Evolutionary conservation across 306 rosid genomes (phyloP).

Genomic region (Alnus glutinosa): DNA sequence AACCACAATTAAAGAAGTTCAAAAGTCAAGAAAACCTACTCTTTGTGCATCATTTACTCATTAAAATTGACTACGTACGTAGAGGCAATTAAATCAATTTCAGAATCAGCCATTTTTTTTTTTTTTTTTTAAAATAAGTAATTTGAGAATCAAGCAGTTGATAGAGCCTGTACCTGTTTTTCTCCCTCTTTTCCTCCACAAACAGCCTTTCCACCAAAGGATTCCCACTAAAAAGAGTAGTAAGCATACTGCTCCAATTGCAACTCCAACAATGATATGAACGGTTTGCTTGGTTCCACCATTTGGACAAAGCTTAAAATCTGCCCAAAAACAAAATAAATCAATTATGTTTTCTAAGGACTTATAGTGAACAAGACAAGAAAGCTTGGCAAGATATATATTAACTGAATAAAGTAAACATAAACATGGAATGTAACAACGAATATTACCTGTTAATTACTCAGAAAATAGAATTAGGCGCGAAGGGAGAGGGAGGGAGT

Average conservation of each 20-base stretch:
- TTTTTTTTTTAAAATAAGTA: background rate
- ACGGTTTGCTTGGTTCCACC: constrained; percentile 34
- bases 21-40: background rate
- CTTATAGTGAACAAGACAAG: background rate
- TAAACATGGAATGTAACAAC: background rate
- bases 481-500: too few relatives aligned
- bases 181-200: constrained; percentile 27
- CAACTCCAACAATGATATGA: constrained; percentile 33
- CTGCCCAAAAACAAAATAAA: constrained; percentile 28
- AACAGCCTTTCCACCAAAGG: constrained; percentile 53
- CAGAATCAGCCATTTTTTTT: background rate
- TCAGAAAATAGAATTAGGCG: background rate
- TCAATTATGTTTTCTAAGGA: background rate
- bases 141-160: constrained; percentile 6
- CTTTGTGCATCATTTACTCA: background rate
- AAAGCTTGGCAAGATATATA: background rate
- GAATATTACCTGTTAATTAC: background rate
- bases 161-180: constrained; percentile 33
- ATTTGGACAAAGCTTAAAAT: constrained; percentile 44
- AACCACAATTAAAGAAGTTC: background rate
- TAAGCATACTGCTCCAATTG: constrained; percentile 44
- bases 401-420: background rate
- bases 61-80: background rate
- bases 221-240: constrained; percentile 43
- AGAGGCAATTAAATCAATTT: background rate